Conservation (phyloP, 805 yeast species). For the Gaillardinia entomophila region DNA sequence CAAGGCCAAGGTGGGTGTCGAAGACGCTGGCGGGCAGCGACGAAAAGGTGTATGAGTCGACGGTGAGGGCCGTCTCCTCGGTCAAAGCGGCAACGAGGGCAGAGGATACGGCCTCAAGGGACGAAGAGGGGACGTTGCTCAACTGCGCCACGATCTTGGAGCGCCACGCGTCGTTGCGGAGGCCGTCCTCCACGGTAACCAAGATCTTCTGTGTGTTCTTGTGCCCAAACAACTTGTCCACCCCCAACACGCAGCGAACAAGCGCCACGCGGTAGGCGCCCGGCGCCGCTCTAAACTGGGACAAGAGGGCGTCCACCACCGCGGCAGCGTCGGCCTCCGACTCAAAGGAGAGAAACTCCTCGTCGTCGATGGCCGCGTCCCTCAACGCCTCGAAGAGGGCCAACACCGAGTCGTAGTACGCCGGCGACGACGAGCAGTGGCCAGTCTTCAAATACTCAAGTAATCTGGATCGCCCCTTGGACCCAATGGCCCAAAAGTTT, state of each 20-base stretch:
- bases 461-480: constrained; percentile 34
- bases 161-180: not conserved
- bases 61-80: not conserved
- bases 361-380: constrained; percentile 6
- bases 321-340: constrained; percentile 12
- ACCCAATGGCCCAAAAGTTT: constrained; percentile 49
- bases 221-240: constrained; percentile 9
- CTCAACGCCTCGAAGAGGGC: constrained; percentile 15
- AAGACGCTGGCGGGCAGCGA: not conserved
- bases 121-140: too few species aligned
- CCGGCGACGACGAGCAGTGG: constrained; percentile 45
- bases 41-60: not conserved
- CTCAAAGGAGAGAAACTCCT: constrained; percentile 13
- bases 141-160: too few species aligned
- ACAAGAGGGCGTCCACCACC: constrained; percentile 11
- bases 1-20: not conserved
- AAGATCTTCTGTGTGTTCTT: not conserved
- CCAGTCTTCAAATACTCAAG: constrained; percentile 46
- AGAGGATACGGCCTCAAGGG: not conserved
- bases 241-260: constrained; percentile 13
- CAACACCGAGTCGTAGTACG: constrained; percentile 35
- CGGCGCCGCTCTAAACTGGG: constrained; percentile 9
- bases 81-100: not conserved
- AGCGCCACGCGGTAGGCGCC: constrained; percentile 13
- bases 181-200: not conserved